A percentile compares a stretch with the other conserved stretches of the same genome.
phyloP scores from a whole-genome alignment of 2,329 filamentous ascomycete genomes.

The Xylaria sp. region DNA sequence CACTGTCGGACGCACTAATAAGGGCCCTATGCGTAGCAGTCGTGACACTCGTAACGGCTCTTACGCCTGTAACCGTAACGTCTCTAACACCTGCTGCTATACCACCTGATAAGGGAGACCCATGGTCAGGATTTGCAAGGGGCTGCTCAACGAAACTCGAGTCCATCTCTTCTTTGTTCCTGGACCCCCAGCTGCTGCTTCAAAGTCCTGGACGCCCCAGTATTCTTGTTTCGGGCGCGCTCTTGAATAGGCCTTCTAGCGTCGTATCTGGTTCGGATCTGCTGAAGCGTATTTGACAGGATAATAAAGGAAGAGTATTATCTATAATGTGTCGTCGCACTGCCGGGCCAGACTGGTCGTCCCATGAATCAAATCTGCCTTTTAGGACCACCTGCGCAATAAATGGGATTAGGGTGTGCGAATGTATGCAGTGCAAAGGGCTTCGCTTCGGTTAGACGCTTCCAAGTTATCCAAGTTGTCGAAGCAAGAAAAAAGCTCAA shows the following conservation, averaged over 20 bases:
- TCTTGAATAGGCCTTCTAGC: background rate
- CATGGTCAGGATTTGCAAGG: conserved; percentile 30
- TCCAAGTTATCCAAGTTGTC: conserved; percentile 1
- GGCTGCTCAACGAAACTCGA: conserved; percentile 30
- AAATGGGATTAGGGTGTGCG: background rate
- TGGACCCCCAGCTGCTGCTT: conserved; percentile 20
- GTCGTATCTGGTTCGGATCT: conserved; percentile 12
- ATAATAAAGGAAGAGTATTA: conserved; percentile 14
- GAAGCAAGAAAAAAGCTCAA: background rate
- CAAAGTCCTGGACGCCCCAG: conserved; percentile 18
- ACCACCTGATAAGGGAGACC: conserved; percentile 17
- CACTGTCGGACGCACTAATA: conserved; percentile 8
- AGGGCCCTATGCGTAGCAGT: conserved; percentile 15
- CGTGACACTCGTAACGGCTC: background rate
- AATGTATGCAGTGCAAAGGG: conserved; percentile 9
- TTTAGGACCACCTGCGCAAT: conserved; percentile 1
- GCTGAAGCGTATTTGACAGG: conserved; percentile 9
- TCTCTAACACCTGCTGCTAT: conserved; percentile 22
- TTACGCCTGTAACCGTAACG: conserved; percentile 16
- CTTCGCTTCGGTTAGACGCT: conserved; percentile 3
- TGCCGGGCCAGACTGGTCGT: conserved; percentile 12
- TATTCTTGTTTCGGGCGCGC: conserved; percentile 28
- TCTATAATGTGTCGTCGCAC: conserved; percentile 23
- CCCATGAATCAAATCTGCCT: conserved; percentile 2
- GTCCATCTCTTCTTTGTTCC: conserved; percentile 34